Evolutionary conservation across 352 stramenopile genomes (phyloP).

Genomic region (Phytophthora vignae): DNA sequence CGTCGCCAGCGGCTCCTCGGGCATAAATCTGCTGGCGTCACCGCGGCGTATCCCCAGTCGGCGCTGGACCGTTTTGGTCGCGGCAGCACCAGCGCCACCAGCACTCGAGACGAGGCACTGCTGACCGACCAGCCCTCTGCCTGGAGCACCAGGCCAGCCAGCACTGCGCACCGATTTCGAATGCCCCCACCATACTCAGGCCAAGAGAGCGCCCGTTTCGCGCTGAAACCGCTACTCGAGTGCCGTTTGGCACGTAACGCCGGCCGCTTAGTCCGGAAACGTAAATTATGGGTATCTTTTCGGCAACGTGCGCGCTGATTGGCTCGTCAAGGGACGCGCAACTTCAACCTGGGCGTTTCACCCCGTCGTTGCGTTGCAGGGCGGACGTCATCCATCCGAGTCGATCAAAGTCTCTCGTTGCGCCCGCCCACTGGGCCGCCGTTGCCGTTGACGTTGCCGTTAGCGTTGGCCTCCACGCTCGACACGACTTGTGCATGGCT

Average conservation of each 20-base stretch:
- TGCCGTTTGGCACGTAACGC: neutral
- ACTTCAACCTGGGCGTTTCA: conserved; percentile 27
- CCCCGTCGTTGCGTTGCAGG: conserved; percentile 10
- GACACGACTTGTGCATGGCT: neutral
- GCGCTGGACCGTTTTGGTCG: conserved; percentile 14
- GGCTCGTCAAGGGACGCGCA: conserved; percentile 1
- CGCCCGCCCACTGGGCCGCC: no score
- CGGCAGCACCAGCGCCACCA: neutral
- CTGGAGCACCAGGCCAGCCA: neutral
- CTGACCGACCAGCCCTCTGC: no score
- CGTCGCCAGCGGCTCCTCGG: conserved; percentile 8
- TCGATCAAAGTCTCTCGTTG: neutral
- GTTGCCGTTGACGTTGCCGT: neutral
- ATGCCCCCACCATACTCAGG: neutral
- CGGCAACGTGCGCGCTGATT: neutral
- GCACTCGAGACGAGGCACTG: no score
- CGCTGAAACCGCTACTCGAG: neutral
- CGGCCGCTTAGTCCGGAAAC: conserved; percentile 12
- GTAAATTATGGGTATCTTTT: conserved; percentile 30
- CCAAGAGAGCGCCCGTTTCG: conserved; percentile 8
- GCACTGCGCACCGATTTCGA: conserved; percentile 9
- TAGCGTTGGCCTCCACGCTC: neutral
- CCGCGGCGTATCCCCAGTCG: conserved; percentile 5
- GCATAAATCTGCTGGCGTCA: conserved; percentile 32
- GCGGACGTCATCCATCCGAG: neutral